These are phyloP conservation scores for Prunus fruticosa DNA, from an alignment of 306 rosid genomes.

Conservation along the genomic window DNA sequence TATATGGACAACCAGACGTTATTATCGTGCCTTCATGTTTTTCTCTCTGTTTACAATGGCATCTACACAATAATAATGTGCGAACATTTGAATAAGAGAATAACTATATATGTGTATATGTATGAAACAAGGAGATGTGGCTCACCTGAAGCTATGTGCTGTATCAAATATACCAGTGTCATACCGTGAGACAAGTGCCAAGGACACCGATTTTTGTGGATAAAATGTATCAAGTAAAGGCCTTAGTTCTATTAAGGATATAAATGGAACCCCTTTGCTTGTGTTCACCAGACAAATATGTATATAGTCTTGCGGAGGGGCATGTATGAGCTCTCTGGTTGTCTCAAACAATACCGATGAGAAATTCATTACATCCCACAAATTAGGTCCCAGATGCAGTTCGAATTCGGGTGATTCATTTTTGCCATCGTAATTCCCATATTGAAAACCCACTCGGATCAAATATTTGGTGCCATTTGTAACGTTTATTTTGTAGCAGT, in stretches of 20 bases:
- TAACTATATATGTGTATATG: too few relatives aligned
- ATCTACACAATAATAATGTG: too few relatives aligned
- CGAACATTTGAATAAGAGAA: too few relatives aligned
- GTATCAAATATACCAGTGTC: slow-evolving; percentile 19
- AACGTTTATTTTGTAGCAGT: slow-evolving; percentile 36
- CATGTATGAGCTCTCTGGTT: slow-evolving; percentile 31
- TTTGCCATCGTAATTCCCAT: slow-evolving; percentile 37
- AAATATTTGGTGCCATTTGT: slow-evolving; percentile 18
- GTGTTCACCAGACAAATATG: slow-evolving; percentile 42
- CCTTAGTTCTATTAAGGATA: background rate
- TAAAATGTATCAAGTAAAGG: background rate
- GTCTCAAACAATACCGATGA: too few relatives aligned
- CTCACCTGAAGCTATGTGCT: too few relatives aligned
- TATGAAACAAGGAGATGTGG: too few relatives aligned
- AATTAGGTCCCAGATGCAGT: slow-evolving; percentile 25
- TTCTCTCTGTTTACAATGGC: too few relatives aligned
- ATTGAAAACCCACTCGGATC: slow-evolving; percentile 24
- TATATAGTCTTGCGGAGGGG: background rate
- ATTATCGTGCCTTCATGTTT: too few relatives aligned
- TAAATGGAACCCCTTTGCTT: slow-evolving; percentile 32
- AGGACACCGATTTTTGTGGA: background rate
- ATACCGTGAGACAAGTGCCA: background rate
- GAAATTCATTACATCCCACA: background rate
- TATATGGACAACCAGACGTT: too few relatives aligned
- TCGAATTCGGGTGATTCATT: slow-evolving; percentile 1